Base-by-base conservation (phyloP, 192 early-diverging fungal genomes). In the Funneliformis mosseae region DNA sequence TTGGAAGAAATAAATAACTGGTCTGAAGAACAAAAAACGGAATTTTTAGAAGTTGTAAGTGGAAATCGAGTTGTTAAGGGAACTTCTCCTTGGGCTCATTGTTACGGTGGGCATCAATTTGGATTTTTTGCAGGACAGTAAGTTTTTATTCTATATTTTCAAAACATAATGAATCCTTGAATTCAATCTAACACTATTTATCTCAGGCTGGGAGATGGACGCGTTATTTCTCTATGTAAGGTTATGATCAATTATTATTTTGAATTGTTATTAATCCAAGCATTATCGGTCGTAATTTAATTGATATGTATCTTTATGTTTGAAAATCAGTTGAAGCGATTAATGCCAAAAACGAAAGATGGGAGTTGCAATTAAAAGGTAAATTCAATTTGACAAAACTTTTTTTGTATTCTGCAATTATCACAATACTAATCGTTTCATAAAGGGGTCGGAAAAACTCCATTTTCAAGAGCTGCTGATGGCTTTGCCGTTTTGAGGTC, bases 281-380 rank as follows among this genome's bases (percentile, higher is more conserved):
- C 18, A 55, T 7, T 55, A 7, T 55, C 16, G 18, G 18, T 5
- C 14, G 21, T 55, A 55, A n/a, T 55, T 18, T 55, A n/a, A 55
- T 21, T 5, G 50, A 18, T 39, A 21, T 18, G 43, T n/a, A 38
- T 46, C 41, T 43, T 27, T 61, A 21, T 41, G n/a, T n/a, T 33
- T 38, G 75, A 84, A 68, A 25, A n/a, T 64, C 68, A 86, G 86
- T 84, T 66, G 88, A 89, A 74, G 87, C 87, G 0, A 77, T 85
- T 12, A 77, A 79, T 6, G 74, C 33, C 1, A 79, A 64, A 8
- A 84, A 85, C 2, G 80, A 86, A 18, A 60, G 83, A 1, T 94
- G 90, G 90, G 96, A 97, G 75, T 28, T 96, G 42, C 95, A 97
- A 83, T 84, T 97, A 28, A 97, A 97, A 81, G 96, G 96, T 33